Evolutionary conservation across 345 rosid species (phyloP).

Genomic region (Nephelium lappaceum): DNA sequence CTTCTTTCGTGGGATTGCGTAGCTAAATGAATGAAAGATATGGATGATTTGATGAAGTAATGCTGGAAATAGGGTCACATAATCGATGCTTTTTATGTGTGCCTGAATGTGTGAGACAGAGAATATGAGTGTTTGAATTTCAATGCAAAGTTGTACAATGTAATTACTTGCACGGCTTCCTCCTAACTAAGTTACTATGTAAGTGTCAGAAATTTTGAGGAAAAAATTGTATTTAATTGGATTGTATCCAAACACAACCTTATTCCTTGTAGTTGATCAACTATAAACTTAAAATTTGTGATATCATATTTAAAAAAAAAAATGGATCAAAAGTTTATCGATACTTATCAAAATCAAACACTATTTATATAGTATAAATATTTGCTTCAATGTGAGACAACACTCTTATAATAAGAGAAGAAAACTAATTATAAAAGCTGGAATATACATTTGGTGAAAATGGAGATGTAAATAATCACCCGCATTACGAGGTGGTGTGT

Average conservation of each 20-base stretch:
- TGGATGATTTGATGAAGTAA: not conserved
- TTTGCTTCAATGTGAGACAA: no score
- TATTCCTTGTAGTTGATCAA: not conserved
- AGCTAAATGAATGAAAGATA: conserved; percentile 6
- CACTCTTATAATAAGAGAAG: no score
- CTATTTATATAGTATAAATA: no score
- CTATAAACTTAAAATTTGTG: not conserved
- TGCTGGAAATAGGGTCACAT: conserved; percentile 23
- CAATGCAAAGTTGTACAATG: not conserved
- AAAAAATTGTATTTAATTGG: not conserved
- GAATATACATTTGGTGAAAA: no score
- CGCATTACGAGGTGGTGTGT: no score
- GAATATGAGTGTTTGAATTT: conserved; percentile 12
- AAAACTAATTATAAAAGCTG: no score
- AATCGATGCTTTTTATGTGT: conserved; percentile 2
- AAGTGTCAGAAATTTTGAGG: not conserved
- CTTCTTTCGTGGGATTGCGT: conserved; percentile 15
- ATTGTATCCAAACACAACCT: not conserved
- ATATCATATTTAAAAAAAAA: no score
- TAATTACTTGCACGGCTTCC: conserved; percentile 16
- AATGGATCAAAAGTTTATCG: no score
- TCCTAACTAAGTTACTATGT: conserved; percentile 1
- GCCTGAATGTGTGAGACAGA: conserved; percentile 19
- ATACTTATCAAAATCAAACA: no score
- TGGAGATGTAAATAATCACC: no score